These are phyloP conservation scores for Gyrodon lividus DNA, from an alignment of 768 basidiomycete genomes.

Conservation along the genomic window DNA sequence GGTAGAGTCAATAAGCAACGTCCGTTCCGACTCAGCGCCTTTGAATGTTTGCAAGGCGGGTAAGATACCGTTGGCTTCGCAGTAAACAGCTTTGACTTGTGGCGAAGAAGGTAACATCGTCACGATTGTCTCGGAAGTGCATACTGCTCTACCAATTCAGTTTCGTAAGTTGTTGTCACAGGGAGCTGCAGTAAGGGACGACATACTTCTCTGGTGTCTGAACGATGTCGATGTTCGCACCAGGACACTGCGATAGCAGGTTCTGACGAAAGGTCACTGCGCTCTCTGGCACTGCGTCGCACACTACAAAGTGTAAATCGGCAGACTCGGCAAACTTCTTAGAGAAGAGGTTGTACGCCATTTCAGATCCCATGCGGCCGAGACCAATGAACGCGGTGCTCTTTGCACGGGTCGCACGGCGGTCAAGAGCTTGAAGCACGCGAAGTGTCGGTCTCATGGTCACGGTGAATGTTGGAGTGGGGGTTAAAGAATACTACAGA, in stretches of 20 bases:
- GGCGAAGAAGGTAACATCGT: constrained; percentile 95
- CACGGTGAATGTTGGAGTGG: neutral
- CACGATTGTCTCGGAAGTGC: constrained; percentile 63
- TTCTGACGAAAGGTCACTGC: constrained; percentile 54
- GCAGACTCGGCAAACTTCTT: constrained; percentile 56
- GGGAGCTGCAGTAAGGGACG: neutral
- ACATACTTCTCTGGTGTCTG: constrained; percentile 73
- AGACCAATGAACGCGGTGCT: constrained; percentile 82
- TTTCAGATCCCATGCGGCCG: constrained; percentile 86
- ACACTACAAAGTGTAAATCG: constrained; percentile 70
- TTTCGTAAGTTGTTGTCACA: constrained; percentile 9
- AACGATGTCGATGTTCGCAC: constrained; percentile 56
- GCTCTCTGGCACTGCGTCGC: constrained; percentile 67
- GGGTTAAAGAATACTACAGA: neutral
- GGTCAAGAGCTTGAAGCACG: constrained; percentile 40
- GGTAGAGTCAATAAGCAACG: constrained; percentile 86
- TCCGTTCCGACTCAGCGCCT: constrained; percentile 37
- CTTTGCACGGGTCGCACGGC: constrained; percentile 38
- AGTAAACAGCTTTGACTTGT: constrained; percentile 78
- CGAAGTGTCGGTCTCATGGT: constrained; percentile 53
- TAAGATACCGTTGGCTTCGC: constrained; percentile 58
- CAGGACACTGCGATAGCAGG: constrained; percentile 58
- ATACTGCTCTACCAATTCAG: constrained; percentile 51
- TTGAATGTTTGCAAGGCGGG: constrained; percentile 54
- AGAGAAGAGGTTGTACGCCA: constrained; percentile 82